Evolutionary conservation across 148 eudicot species (phyloP), one percentile per base, ranked within the genome.

Genomic region (Camellia granthamiana): DNA sequence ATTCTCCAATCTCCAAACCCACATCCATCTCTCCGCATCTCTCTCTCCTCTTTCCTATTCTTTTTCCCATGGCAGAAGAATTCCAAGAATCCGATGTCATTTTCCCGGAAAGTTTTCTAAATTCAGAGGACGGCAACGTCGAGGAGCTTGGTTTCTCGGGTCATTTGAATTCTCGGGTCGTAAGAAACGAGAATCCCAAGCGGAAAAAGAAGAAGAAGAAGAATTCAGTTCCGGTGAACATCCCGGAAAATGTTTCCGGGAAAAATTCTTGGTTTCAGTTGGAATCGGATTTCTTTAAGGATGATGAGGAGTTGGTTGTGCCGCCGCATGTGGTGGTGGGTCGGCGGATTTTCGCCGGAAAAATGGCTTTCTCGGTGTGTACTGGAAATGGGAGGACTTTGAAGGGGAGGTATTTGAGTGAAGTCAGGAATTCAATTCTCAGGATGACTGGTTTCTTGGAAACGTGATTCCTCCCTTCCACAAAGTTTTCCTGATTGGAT

Each of bases 361-460:
- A 90, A 77, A 85, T 84, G 85, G 80, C 82, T 0, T 84, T 81
- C 68, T 88, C 90, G 30, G 84, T 90, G 49, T 85, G 84, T 61
- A 81, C 74, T 11, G 88, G 88, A 0, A 87, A 84, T 56, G 91
- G 90, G 58, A 87, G 89, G 85, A 85, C 86, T 44, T 72, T 88
- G 3, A 93, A 92, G 59, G 93, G 93, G 9, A 81, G 91, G 83
- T 90, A 92, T 83, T 84, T 94, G 86, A 77, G 89, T 46, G 74
- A 81, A 80, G 88, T 94, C 14, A 65, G 96, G 79, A 88, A 92
- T 86, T 88, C 92, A 4, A 76, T 94, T 85, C 91, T 92, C 68
- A 84, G 88, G 74, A 86, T 94, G 88, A 94, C 98, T 44, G 96
- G 98, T 18, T 92, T 92, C 79, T 84, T 90, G 59, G 96, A 94